Conservation (phyloP, 331 rosid genomes). For the Rosa hybrid region DNA sequence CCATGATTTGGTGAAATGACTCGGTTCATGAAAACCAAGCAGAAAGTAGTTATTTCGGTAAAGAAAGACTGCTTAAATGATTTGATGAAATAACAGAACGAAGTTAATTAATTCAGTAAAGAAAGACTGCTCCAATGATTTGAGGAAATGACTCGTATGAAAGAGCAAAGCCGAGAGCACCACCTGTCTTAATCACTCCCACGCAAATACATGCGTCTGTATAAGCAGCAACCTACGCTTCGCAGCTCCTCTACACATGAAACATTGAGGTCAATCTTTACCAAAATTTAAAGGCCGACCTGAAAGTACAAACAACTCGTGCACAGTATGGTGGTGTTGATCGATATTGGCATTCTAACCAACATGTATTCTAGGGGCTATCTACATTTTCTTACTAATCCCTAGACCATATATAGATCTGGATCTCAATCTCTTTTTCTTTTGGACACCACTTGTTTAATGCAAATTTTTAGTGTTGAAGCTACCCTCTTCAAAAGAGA, state of each 20-base stretch:
- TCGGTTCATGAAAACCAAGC: background rate
- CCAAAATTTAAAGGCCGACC: constrained; percentile 8
- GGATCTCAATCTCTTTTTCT: constrained; percentile 25
- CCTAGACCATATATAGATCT: constrained; percentile 13
- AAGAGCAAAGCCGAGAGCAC: constrained; percentile 17
- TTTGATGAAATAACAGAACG: background rate
- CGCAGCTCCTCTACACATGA: background rate
- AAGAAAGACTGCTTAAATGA: background rate
- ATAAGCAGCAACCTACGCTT: constrained; percentile 18
- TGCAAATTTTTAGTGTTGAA: constrained; percentile 11
- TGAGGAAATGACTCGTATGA: constrained; percentile 26
- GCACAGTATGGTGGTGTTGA: constrained; percentile 19
- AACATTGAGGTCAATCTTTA: background rate
- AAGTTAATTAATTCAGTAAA: constrained; percentile 16
- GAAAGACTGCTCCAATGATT: background rate
- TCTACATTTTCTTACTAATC: background rate
- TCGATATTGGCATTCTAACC: constrained; percentile 32
- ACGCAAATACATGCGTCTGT: constrained; percentile 33
- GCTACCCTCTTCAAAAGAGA: constrained; percentile 13
- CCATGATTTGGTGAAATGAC: background rate
- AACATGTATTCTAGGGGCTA: constrained; percentile 17
- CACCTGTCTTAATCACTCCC: constrained; percentile 13
- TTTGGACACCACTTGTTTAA: constrained; percentile 2
- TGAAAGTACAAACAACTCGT: constrained; percentile 36
- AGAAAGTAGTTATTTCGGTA: constrained; percentile 7